phyloP scores from a whole-genome alignment of 164 flowering plant genomes.

The Houttuynia cordata region DNA sequence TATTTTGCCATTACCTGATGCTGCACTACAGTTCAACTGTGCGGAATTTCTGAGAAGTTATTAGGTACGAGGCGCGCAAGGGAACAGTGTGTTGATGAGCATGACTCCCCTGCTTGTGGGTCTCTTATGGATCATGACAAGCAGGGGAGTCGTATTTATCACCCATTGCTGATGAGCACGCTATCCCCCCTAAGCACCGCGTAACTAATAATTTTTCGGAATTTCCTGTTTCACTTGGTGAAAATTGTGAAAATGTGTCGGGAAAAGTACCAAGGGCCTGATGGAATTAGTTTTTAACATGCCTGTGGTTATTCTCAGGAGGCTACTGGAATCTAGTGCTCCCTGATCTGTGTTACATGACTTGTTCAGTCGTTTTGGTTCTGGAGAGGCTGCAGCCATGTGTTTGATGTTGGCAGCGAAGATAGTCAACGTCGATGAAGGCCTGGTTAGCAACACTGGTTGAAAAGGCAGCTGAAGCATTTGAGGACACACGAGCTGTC shows the following conservation, averaged over 20 bases:
- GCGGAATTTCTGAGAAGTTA: too few species aligned
- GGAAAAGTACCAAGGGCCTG: constrained; percentile 87
- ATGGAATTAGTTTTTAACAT: constrained; percentile 85
- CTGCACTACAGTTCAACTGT: constrained; percentile 58
- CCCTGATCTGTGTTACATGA: constrained; percentile 75
- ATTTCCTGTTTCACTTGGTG: constrained; percentile 36
- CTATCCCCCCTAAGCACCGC: too few species aligned
- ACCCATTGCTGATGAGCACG: too few species aligned
- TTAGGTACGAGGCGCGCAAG: too few species aligned
- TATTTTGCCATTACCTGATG: constrained; percentile 60
- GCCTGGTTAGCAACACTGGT: constrained; percentile 51
- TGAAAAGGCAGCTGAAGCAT: constrained; percentile 94
- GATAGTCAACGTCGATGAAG: constrained; percentile 49
- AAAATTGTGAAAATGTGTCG: constrained; percentile 53
- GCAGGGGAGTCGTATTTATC: too few species aligned
- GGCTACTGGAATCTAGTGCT: constrained; percentile 66
- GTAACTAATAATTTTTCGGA: too few species aligned
- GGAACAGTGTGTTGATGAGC: too few species aligned
- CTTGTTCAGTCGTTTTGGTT: constrained; percentile 88
- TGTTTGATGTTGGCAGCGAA: constrained; percentile 83
- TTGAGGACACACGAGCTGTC: constrained; percentile 90
- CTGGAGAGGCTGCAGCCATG: constrained; percentile 97
- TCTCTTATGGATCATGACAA: too few species aligned
- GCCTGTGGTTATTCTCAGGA: constrained; percentile 81
- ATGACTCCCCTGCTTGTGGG: too few species aligned